Evolutionary conservation across 2,329 filamentous ascomycete species (phyloP).

Genomic region (Plectosphaerella sp.): DNA sequence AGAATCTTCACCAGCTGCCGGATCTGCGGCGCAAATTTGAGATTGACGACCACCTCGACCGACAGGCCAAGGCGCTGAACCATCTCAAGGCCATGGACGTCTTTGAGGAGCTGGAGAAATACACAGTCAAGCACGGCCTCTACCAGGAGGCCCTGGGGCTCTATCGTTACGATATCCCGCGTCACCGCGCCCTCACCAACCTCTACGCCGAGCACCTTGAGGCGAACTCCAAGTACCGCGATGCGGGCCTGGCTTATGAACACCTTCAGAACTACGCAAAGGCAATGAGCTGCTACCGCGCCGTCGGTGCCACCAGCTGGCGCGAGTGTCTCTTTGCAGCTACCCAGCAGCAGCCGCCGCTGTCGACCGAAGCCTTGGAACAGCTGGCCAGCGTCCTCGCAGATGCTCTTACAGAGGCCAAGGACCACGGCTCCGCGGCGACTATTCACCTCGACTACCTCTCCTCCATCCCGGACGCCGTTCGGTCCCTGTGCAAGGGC

Average conservation of each 20-base stretch:
- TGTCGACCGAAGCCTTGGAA: conserved; percentile 55
- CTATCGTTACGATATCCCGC: conserved; percentile 74
- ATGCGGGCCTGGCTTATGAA: conserved; percentile 89
- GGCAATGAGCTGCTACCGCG: conserved; percentile 79
- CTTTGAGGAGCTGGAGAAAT: conserved; percentile 74
- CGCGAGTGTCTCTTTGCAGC: conserved; percentile 84
- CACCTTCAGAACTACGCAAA: conserved; percentile 70
- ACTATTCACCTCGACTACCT: conserved; percentile 81
- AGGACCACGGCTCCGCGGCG: conserved; percentile 77
- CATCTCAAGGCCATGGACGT: conserved; percentile 70
- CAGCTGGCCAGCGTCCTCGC: conserved; percentile 71
- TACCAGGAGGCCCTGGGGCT: conserved; percentile 74
- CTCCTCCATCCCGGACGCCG: conserved; percentile 62
- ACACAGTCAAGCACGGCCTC: conserved; percentile 73
- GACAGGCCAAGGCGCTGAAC: conserved; percentile 69
- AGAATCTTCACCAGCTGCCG: conserved; percentile 73
- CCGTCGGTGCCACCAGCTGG: conserved; percentile 74
- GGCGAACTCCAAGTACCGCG: conserved; percentile 69
- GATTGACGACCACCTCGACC: conserved; percentile 83
- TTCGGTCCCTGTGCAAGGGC: conserved; percentile 78
- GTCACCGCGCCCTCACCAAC: conserved; percentile 63
- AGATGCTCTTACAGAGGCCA: conserved; percentile 75
- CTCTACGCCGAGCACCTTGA: conserved; percentile 78
- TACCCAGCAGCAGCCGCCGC: conserved; percentile 56
- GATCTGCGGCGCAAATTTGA: conserved; percentile 69